Percentiles rank a stretch among this genome's conserved stretches.
Evolutionary conservation across 768 basidiomycete genomes (phyloP).

Genomic region (Mycena maculata): DNA sequence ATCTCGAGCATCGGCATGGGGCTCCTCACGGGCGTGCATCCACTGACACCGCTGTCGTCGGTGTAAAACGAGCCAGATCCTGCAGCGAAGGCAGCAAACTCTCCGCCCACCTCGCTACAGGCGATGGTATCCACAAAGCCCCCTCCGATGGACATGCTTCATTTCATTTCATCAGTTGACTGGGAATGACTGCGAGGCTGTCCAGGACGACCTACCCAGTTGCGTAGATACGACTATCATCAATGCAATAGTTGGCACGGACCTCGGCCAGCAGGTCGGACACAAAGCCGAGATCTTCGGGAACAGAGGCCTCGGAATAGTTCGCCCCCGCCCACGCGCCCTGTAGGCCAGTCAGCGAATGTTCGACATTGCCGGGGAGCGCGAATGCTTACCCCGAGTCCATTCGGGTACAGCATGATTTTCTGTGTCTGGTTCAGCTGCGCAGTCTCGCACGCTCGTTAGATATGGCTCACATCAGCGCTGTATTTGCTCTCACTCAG

Average conservation of each 20-base stretch:
- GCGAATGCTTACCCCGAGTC: constrained; percentile 19
- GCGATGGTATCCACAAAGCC: constrained; percentile 27
- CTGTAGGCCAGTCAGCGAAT: neutral
- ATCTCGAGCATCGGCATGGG: constrained; percentile 30
- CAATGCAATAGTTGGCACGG: constrained; percentile 21
- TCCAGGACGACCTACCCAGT: constrained; percentile 9
- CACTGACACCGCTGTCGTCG: constrained; percentile 1
- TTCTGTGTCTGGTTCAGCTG: constrained; percentile 7
- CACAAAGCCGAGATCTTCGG: constrained; percentile 23
- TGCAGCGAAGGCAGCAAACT: constrained; percentile 27
- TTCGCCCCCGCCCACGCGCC: constrained; percentile 30
- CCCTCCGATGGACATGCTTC: constrained; percentile 24
- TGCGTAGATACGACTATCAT: constrained; percentile 24
- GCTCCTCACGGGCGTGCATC: constrained; percentile 18
- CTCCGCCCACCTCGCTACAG: constrained; percentile 19
- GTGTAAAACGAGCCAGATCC: constrained; percentile 31
- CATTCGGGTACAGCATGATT: constrained; percentile 31
- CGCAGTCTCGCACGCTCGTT: neutral
- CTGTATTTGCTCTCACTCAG: constrained; percentile 22
- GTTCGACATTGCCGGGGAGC: neutral
- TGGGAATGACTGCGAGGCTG: neutral
- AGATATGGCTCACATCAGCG: neutral
- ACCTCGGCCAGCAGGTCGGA: constrained; percentile 22
- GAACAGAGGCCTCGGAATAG: constrained; percentile 22
- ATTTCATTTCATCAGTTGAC: too few relatives aligned